Evolutionary conservation across 176 grass and related monocot genomes (phyloP), one percentile per base, ranked within the genome.

Genomic region (Poa annua): DNA sequence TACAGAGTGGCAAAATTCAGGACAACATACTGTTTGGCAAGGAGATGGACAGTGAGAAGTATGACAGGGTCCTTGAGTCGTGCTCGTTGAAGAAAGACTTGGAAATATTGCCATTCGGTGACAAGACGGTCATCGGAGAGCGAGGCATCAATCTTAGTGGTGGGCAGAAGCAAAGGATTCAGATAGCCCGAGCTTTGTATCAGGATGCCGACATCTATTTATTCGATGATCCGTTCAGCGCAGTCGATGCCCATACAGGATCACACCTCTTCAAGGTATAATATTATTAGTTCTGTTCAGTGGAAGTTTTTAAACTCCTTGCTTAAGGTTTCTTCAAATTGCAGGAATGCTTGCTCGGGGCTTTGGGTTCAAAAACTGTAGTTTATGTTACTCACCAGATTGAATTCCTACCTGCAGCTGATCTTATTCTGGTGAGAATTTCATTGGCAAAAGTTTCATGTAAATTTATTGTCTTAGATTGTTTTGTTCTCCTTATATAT

Each of bases 371-470:
- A 66, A 97, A 97, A 78, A 97, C 94, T 6, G 86, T 97, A 35
- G 87, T 97, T 66, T 97, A 94, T 90, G 90, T 97, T 11, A 97
- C 94, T 11, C 94, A 97, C 71, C 94, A 97, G 76, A 83, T 97
- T 65, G 92, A 97, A 80, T 94, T 97, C 74, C 74, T 97, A 74
- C 94, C 94, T 3, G 66, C 92, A 60, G 89, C 94, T 65, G 90
- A 97, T 42, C 92, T 97, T 71, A 94, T 97, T 69, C 86, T 97
- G 80, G 94, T 97, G 69, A 92, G 70, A 80, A 68, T 57, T 85
- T 88, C 14, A 19, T 79, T 44, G 21, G 35, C 1, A 35, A 75
- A 51, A 8, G 4, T 44, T 78, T 17, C 29, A 64, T 88, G 10
- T 9, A 44, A 70, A 62, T 70, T 76, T 11, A 62, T 61, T 81